Conservation (phyloP, 306 rosid species). For the Sphenostylis stenocarpa region DNA sequence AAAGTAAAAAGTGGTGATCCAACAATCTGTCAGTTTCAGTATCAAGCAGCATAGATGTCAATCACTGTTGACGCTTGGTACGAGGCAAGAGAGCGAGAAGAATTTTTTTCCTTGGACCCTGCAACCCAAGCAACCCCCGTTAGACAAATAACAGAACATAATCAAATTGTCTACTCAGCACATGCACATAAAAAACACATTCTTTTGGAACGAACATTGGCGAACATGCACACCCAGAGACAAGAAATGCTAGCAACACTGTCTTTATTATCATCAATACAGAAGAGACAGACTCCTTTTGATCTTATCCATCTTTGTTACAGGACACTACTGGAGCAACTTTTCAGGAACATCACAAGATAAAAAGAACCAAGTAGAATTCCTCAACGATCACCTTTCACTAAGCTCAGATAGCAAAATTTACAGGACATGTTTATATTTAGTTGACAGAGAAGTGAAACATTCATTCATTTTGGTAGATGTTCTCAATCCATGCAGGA, state of each 20-base stretch:
- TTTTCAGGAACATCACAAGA: neutral
- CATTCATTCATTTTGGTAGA: neutral
- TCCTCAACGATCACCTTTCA: neutral
- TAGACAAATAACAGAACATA: conserved; percentile 19
- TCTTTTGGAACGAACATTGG: neutral
- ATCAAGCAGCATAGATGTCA: conserved; percentile 27
- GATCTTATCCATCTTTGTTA: neutral
- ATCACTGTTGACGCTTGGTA: conserved; percentile 57
- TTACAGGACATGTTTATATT: neutral
- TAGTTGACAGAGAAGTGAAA: no score
- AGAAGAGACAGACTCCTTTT: neutral
- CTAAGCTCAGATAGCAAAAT: conserved; percentile 1
- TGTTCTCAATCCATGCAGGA: neutral
- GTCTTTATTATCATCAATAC: no score
- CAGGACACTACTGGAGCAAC: neutral
- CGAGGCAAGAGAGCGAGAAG: conserved; percentile 76
- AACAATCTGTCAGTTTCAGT: conserved; percentile 24
- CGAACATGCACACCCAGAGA: neutral
- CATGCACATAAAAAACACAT: neutral
- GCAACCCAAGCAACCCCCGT: conserved; percentile 45
- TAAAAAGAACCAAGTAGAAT: conserved; percentile 13
- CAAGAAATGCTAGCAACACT: neutral
- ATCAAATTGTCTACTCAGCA: neutral
- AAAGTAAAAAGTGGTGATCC: conserved; percentile 22
- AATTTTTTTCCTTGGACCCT: conserved; percentile 97